Conservation (phyloP, 495 filamentous ascomycete species). For the Hypoxylon lienhwacheense region DNA sequence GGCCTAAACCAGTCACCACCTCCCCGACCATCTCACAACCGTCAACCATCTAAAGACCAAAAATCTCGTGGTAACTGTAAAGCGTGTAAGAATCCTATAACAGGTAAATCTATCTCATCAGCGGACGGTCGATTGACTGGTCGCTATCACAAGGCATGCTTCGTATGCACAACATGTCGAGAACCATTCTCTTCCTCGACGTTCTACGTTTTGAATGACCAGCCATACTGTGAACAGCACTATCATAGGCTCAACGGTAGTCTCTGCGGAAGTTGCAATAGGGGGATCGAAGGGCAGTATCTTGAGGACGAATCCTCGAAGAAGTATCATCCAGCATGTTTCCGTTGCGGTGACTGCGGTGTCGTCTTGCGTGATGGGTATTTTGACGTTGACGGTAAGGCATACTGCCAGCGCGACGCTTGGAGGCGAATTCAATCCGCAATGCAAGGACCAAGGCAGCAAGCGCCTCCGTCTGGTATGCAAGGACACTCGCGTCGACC, state of each 20-base stretch:
- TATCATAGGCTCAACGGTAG: conserved; percentile 92
- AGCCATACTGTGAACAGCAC: conserved; percentile 87
- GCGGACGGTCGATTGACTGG: conserved; percentile 93
- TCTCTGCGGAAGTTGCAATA: conserved; percentile 74
- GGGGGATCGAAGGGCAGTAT: conserved; percentile 91
- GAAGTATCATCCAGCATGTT: conserved; percentile 86
- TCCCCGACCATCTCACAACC: conserved; percentile 33
- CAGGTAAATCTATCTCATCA: conserved; percentile 89
- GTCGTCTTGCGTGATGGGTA: conserved; percentile 65
- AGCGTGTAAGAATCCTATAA: conserved; percentile 75
- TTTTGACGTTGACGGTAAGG: conserved; percentile 54
- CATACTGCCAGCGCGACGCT: conserved; percentile 87
- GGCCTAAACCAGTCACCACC: conserved; percentile 25
- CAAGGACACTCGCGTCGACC: conserved; percentile 43
- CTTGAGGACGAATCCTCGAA: conserved; percentile 77
- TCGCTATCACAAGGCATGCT: conserved; percentile 90
- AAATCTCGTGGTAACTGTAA: conserved; percentile 74
- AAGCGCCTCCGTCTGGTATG: conserved; percentile 39
- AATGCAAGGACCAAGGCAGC: conserved; percentile 38
- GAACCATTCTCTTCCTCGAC: conserved; percentile 83
- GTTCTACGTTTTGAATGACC: conserved; percentile 88
- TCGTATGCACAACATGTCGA: conserved; percentile 83
- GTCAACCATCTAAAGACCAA: conserved; percentile 20
- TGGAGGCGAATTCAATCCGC: conserved; percentile 58
- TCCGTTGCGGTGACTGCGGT: conserved; percentile 72